Evolutionary conservation across 495 filamentous ascomycete genomes (phyloP).

Genomic region (Choiromyces venosus): DNA sequence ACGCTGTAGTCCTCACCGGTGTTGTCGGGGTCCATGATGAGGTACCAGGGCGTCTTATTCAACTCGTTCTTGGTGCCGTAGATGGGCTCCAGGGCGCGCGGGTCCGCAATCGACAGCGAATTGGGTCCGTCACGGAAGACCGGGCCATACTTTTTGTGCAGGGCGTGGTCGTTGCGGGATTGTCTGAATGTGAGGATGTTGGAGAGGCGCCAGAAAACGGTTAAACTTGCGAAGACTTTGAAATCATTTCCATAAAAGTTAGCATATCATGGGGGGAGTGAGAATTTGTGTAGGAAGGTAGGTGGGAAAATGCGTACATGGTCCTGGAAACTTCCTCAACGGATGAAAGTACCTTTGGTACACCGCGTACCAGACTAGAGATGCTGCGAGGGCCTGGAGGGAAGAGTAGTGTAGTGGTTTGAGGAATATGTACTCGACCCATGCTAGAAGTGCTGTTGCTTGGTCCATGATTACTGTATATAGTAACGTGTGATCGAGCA

Average conservation of each 20-base stretch:
- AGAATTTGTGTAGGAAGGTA: constrained; percentile 2
- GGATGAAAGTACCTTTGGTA: constrained; percentile 24
- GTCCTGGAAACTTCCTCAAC: constrained; percentile 28
- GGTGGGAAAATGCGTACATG: constrained; percentile 4
- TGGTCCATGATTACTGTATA: background rate
- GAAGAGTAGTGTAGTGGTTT: background rate
- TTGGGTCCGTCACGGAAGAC: constrained; percentile 7
- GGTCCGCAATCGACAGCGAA: constrained; percentile 4
- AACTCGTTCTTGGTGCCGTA: constrained; percentile 8
- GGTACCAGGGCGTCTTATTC: constrained; percentile 4
- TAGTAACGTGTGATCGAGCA: background rate
- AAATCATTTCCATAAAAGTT: background rate
- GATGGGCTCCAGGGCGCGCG: constrained; percentile 9
- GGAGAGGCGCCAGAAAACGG: constrained; percentile 13
- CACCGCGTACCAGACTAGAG: constrained; percentile 1
- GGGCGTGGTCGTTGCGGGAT: background rate
- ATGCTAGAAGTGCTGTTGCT: background rate
- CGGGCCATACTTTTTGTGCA: constrained; percentile 16
- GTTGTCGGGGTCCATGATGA: background rate
- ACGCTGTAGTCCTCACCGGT: constrained; percentile 5
- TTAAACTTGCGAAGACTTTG: constrained; percentile 14
- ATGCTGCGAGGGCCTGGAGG: background rate
- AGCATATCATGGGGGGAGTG: background rate
- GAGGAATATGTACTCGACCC: background rate
- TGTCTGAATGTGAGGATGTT: constrained; percentile 4